Base-by-base conservation (phyloP, 345 rosid species). In the Mangifera indica region DNA sequence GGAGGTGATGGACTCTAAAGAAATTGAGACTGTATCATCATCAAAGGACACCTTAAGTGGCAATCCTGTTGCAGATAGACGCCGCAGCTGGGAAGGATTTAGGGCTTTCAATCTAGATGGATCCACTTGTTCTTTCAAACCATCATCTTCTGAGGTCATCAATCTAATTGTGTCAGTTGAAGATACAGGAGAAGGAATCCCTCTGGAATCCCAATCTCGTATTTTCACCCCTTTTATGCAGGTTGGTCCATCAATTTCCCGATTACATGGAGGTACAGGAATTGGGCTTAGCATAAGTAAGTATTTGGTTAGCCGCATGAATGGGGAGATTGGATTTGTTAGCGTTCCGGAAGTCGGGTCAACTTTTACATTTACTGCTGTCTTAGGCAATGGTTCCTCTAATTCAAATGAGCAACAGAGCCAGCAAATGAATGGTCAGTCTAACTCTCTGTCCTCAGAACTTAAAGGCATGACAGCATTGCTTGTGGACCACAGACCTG, bases 271-370 rank as follows among this genome's bases (percentile, higher is more conserved):
- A 34, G 98, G 98, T 68, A 94, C 98, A 2, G 97, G 98, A 10
- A 94, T 94, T 70, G 98, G 98, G 45, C 89, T 94, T 46, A 94
- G 98, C 87, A 94, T 94, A 81, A 94, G 97, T 87, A 94, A 94
- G 83, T 87, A 87, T 78, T 81, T 94, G 80, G 98, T 92, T 72
- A 82, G 85, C 67, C 91, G 91, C 67, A 94, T 94, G 98, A 85
- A 84, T 74, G 98, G 99, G 55, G 96, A 95, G 65, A 89, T 92
- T 46, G 97, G 96, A 70, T 95, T 95, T 66, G 90, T 81, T 57
- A 95, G 97, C 77, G 76, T 77, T 65, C 98, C 91, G 10, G 85
- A 85, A 72, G 77, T 84, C 9, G 99, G 99, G 4, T 92, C 99
- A 22, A 95, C 98, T 55, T 95, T 95, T 76, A 89, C 96, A 42